These are phyloP conservation scores for Clonostachys chloroleuca DNA, from an alignment of 2,329 filamentous ascomycete genomes.

Conservation along the genomic window DNA sequence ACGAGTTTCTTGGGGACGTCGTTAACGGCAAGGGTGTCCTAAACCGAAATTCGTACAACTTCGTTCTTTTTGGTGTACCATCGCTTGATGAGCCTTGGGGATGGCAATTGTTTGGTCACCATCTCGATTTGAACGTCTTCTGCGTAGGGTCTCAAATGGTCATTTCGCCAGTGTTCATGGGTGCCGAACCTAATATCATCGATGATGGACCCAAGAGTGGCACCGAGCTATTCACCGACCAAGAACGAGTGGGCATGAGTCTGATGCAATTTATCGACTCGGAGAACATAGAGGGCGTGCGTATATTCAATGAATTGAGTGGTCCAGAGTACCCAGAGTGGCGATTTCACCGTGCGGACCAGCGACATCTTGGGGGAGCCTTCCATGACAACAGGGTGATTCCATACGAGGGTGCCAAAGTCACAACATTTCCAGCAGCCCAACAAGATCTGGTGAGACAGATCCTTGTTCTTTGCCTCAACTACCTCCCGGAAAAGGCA, in stretches of 20 bases:
- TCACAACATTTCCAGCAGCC: too few species aligned
- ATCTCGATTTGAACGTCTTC: slow-evolving; percentile 68
- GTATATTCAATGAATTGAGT: too few species aligned
- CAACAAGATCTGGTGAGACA: too few species aligned
- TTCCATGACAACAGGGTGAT: slow-evolving; percentile 72
- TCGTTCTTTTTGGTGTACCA: slow-evolving; percentile 62
- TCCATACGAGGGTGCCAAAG: slow-evolving; percentile 63
- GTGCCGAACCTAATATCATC: slow-evolving; percentile 72
- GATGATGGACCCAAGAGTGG: slow-evolving; percentile 57
- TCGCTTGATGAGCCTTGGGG: slow-evolving; percentile 60
- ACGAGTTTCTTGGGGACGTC: slow-evolving; percentile 67
- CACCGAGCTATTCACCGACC: slow-evolving; percentile 59
- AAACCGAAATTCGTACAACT: slow-evolving; percentile 73
- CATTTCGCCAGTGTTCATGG: slow-evolving; percentile 69
- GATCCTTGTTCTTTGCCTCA: too few species aligned
- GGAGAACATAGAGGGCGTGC: slow-evolving; percentile 33
- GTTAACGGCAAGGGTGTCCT: slow-evolving; percentile 55
- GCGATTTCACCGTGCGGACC: slow-evolving; percentile 74
- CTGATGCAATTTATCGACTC: slow-evolving; percentile 66
- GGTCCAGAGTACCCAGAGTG: slow-evolving; percentile 53
- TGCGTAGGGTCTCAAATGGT: slow-evolving; percentile 60
- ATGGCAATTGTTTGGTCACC: slow-evolving; percentile 70
- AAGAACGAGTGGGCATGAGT: slow-evolving; percentile 56
- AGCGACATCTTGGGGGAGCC: slow-evolving; percentile 70
- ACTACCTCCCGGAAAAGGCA: slow-evolving; percentile 45